Conservation (phyloP, 331 rosid genomes). For the Prunus yedoensis region DNA sequence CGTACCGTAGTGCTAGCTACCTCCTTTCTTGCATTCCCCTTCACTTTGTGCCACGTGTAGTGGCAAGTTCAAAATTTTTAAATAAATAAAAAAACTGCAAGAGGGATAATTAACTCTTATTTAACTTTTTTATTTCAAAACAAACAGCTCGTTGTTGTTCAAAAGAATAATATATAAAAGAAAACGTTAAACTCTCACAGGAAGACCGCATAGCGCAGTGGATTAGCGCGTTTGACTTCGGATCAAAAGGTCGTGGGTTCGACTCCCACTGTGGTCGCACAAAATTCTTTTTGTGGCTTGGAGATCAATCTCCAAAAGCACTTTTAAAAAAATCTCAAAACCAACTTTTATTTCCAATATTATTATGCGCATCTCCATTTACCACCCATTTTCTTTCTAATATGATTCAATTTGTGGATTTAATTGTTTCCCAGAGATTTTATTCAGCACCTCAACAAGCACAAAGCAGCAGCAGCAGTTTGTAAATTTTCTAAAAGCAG, state of each 20-base stretch:
- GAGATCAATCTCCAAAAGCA: not conserved
- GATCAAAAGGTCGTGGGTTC: constrained; percentile 99
- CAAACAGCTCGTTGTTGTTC: too few species aligned
- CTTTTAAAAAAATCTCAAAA: not conserved
- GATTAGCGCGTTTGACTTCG: constrained; percentile 99
- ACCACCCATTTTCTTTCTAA: not conserved
- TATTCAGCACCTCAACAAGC: not conserved
- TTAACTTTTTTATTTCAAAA: too few species aligned
- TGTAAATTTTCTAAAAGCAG: not conserved
- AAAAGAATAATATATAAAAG: fast-evolving
- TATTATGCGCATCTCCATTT: too few species aligned
- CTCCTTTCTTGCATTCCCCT: too few species aligned
- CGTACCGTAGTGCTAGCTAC: too few species aligned
- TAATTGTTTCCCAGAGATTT: not conserved
- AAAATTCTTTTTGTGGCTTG: fast-evolving
- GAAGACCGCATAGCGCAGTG: constrained; percentile 97
- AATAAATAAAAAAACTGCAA: too few species aligned
- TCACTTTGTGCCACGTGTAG: too few species aligned
- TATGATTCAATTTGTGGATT: not conserved
- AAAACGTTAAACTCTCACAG: too few species aligned
- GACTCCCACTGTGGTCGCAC: constrained; percentile 97
- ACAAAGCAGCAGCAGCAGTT: not conserved
- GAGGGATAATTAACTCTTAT: too few species aligned
- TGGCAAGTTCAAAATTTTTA: too few species aligned
- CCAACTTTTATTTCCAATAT: too few species aligned